Conservation (phyloP, 208 protist species). For the Crithidia brevicula region DNA sequence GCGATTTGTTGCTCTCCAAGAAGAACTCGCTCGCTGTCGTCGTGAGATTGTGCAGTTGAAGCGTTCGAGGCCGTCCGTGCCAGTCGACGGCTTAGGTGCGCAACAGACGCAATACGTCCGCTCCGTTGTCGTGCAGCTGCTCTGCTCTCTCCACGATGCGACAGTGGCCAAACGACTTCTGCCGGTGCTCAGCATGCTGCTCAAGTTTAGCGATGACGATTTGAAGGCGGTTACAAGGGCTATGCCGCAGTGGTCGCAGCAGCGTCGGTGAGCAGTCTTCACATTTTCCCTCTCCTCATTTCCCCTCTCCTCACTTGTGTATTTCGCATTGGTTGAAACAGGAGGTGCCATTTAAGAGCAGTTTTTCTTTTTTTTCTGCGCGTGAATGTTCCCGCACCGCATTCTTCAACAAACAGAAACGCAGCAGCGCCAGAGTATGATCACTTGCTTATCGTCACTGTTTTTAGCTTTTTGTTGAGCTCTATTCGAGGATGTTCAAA, state of each 20-base stretch:
- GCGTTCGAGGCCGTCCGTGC: constrained; percentile 4
- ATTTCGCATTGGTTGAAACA: no score
- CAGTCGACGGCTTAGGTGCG: constrained; percentile 37
- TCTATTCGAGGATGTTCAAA: no score
- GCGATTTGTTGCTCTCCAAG: constrained; percentile 11
- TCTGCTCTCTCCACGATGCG: constrained; percentile 59
- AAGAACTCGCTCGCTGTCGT: constrained; percentile 17
- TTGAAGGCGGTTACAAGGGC: constrained; percentile 51
- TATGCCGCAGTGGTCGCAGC: constrained; percentile 44
- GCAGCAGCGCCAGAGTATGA: no score
- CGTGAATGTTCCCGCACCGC: no score
- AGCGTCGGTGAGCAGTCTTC: not conserved
- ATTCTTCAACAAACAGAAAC: no score
- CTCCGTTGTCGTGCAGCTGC: constrained; percentile 72
- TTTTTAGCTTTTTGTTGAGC: no score
- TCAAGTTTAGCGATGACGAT: constrained; percentile 62
- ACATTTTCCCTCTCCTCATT: no score
- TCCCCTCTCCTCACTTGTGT: no score
- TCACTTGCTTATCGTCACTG: no score
- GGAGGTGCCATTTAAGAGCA: no score
- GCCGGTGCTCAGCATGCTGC: constrained; percentile 75
- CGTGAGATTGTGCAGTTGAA: constrained; percentile 26
- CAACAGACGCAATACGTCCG: constrained; percentile 76
- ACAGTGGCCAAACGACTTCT: constrained; percentile 63
- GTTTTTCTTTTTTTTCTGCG: no score